Conservation (phyloP, 345 rosid genomes). For the Populus nigra region DNA sequence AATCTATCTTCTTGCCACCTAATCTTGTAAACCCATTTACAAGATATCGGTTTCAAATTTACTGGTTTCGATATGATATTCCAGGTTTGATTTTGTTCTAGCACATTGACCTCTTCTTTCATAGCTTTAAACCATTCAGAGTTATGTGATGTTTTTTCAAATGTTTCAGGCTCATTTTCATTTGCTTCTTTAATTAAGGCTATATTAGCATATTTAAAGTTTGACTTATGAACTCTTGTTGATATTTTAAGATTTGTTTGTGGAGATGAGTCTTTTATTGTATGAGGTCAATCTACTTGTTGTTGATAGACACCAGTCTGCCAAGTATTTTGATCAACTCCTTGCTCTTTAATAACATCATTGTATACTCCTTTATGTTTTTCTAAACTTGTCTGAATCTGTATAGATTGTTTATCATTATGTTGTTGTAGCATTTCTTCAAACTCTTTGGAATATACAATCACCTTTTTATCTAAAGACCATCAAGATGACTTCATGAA, state of each 20-base stretch:
- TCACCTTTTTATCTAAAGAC: background rate
- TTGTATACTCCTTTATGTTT: background rate
- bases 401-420: background rate
- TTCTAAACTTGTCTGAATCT: background rate
- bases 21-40: background rate
- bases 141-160: background rate
- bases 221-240: too few relatives aligned
- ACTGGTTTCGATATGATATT: background rate
- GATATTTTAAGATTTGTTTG: too few relatives aligned
- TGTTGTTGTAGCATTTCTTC: too few relatives aligned
- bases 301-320: background rate
- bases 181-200: background rate
- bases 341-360: background rate
- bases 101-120: background rate
- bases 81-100: background rate
- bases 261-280: too few relatives aligned
- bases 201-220: background rate
- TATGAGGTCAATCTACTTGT: too few relatives aligned
- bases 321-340: too few relatives aligned
- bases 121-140: background rate
- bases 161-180: background rate
- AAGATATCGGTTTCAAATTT: background rate
- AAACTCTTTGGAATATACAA: too few relatives aligned
- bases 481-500: accelerated
- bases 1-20: accelerated